Conservation (phyloP, 306 rosid genomes). For the Lupinus albus region DNA sequence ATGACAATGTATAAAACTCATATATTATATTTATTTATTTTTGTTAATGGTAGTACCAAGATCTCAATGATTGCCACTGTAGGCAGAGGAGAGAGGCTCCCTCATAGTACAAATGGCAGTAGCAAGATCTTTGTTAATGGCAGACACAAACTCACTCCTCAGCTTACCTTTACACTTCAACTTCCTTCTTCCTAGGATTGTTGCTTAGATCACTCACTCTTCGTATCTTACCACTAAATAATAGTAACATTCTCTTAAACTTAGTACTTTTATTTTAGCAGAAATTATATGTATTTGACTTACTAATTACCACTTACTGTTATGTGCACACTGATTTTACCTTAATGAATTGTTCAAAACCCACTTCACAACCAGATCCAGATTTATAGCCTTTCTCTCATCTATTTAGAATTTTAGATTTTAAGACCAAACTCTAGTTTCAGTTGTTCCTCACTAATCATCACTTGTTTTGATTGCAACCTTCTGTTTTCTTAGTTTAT, state of each 20-base stretch:
- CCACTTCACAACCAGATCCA: slow-evolving; percentile 28
- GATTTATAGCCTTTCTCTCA: not conserved
- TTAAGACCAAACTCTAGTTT: not conserved
- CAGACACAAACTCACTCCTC: not conserved
- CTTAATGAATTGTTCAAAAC: slow-evolving; percentile 12
- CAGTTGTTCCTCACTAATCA: not conserved
- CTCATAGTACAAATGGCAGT: slow-evolving; percentile 20
- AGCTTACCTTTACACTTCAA: not conserved
- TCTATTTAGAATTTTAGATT: not conserved
- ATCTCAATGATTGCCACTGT: slow-evolving; percentile 9
- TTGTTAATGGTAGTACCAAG: too few species aligned
- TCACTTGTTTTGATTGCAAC: slow-evolving; percentile 16
- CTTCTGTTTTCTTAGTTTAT: not conserved
- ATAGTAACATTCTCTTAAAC: too few species aligned
- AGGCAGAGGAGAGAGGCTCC: not conserved
- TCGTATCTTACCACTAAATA: slow-evolving; percentile 17
- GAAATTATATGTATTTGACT: too few species aligned
- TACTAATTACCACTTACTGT: too few species aligned
- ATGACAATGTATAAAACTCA: too few species aligned
- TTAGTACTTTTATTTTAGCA: too few species aligned
- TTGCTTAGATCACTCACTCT: not conserved
- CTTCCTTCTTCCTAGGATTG: not conserved
- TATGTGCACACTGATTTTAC: too few species aligned
- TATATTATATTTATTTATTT: too few species aligned
- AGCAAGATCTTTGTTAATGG: not conserved